A percentile compares a stretch with the other conserved stretches of the same genome.
These are phyloP conservation scores for Mortierella alpina DNA, from an alignment of 192 early-diverging fungal species.

Conservation along the genomic window DNA sequence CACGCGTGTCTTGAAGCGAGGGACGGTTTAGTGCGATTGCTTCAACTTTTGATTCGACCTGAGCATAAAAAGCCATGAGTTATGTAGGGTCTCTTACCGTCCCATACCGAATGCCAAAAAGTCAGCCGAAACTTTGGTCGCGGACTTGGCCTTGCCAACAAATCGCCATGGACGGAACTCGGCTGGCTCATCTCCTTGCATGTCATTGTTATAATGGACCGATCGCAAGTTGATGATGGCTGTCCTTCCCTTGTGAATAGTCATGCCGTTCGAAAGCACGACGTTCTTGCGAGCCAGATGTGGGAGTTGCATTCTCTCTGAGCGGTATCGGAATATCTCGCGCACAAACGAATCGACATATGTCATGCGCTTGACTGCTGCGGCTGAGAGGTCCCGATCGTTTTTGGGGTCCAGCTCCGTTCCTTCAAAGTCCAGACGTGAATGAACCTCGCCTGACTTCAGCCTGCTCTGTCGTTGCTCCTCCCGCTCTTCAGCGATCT, in stretches of 20 bases:
- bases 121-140: conserved; percentile 46
- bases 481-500: conserved; percentile 23
- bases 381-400: conserved; percentile 28
- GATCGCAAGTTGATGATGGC: conserved; percentile 26
- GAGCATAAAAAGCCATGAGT: not conserved
- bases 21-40: not conserved
- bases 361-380: conserved; percentile 49
- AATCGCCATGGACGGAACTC: conserved; percentile 57
- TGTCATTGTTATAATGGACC: conserved; percentile 3
- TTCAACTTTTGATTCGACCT: not conserved
- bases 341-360: conserved; percentile 57
- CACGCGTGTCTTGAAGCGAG: conserved; percentile 39
- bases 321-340: conserved; percentile 49
- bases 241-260: conserved; percentile 30
- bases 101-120: conserved; percentile 57
- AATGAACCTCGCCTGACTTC: not conserved
- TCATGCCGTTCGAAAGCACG: conserved; percentile 42
- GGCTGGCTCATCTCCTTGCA: conserved; percentile 33
- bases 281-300: conserved; percentile 33
- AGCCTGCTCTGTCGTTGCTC: conserved; percentile 15
- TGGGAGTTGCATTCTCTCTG: conserved; percentile 2
- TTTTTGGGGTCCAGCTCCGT: conserved; percentile 22
- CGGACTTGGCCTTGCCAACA: conserved; percentile 40
- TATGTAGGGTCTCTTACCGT: conserved; percentile 30
- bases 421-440: not conserved